Evolutionary conservation across 305 asterid species (phyloP).

Genomic region (Fraxinus sp.): DNA sequence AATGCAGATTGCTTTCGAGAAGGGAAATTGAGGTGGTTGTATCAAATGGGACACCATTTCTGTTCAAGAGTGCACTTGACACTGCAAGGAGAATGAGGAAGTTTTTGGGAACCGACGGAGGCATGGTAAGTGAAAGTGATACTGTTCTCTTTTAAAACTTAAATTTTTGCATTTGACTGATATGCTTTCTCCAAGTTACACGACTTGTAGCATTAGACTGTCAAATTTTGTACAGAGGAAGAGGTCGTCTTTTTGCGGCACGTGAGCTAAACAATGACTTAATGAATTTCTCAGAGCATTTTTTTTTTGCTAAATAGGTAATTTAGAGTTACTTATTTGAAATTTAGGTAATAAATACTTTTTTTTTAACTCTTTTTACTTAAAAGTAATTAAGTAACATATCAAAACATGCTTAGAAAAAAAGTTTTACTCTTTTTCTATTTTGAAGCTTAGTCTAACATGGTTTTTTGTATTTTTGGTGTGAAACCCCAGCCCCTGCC

Average conservation of each 20-base stretch:
- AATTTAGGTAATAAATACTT: neutral
- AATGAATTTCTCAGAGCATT: neutral
- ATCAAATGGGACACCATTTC: slow-evolving; percentile 81
- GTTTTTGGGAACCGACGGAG: slow-evolving; percentile 63
- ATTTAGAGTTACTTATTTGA: neutral
- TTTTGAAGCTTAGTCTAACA: neutral
- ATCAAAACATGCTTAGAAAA: neutral
- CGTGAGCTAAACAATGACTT: neutral
- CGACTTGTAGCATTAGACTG: neutral
- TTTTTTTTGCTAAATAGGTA: neutral
- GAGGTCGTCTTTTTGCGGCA: neutral
- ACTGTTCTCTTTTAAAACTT: neutral
- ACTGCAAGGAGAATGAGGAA: slow-evolving; percentile 70
- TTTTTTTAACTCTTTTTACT: neutral
- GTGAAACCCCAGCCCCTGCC: neutral
- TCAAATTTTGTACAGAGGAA: neutral
- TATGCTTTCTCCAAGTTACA: slow-evolving; percentile 4
- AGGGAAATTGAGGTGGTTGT: slow-evolving; percentile 74
- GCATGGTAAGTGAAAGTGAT: slow-evolving; percentile 42
- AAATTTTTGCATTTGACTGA: slow-evolving; percentile 10
- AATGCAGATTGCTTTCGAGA: slow-evolving; percentile 65
- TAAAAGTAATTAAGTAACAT: neutral
- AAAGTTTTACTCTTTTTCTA: neutral
- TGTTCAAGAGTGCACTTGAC: slow-evolving; percentile 77
- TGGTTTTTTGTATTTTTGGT: neutral